Evolutionary conservation across 441 rosid genomes (phyloP), one percentile per base, ranked within the genome.

Genomic region (Gossypium davidsonii): DNA sequence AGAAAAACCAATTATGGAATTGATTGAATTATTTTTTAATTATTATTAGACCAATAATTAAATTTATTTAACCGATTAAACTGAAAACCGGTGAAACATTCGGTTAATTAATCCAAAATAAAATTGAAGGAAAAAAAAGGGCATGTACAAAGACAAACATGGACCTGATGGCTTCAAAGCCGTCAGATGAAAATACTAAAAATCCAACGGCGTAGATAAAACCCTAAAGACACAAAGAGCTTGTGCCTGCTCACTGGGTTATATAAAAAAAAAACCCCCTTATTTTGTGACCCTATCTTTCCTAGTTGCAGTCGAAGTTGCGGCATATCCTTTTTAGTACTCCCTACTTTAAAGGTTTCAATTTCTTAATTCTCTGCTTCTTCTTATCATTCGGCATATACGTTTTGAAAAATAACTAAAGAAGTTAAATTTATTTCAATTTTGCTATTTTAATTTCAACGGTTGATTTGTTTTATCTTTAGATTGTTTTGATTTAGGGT

Each of bases 171-270:
- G 63, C 37, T n/a, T 58, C 17, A 7, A 1, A 70, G 7, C 75
- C 23, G 48, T 49, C 11, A 1, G 75, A 72, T 72, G 60, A 28
- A 26, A 72, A 61, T 48, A 25, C 21, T 10, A 3, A 17, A 60
- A 25, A 49, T 72, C 61, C 31, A 37, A 62, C 21, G 69, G 75
- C 8, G 59, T 28, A 48, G 28, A 72, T 53, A 62, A 62, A 72
- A 72, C 52, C 75, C 75, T 72, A 72, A 72, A 18, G 21, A 23
- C 31, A 15, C 28, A 26, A 60, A 62, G 6, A 17, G 48, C 1
- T 11, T 5, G 34, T 6, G 57, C 57, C 21, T 52, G 57, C 28
- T 55, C 20, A 20, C 52, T 2, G 46, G 59, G 26, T 52, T 34
- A 12, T 60, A 20, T 15, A 48, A 46, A 61, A 26, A 15, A 48